A percentile compares a stretch with the other conserved stretches of the same genome.
These are phyloP conservation scores for Kwoniella mangroviensis DNA, from an alignment of 768 basidiomycete species.

Conservation along the genomic window DNA sequence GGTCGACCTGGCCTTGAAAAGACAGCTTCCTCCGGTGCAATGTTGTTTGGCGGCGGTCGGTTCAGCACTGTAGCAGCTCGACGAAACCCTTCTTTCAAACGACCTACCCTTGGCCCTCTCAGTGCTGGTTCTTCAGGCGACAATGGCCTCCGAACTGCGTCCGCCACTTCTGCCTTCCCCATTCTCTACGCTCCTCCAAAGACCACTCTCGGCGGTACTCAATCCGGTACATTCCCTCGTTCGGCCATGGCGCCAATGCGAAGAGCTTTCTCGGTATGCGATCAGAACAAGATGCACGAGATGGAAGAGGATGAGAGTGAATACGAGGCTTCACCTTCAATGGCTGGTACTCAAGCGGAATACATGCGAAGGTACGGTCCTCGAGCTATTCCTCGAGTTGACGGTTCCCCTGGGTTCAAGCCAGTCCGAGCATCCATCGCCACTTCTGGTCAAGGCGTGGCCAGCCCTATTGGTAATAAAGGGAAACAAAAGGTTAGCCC, in stretches of 20 bases:
- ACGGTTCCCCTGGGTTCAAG: constrained; percentile 47
- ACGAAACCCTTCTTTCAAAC: constrained; percentile 46
- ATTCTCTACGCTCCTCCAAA: constrained; percentile 41
- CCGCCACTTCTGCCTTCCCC: constrained; percentile 47
- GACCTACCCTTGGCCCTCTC: constrained; percentile 47
- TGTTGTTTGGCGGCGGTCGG: constrained; percentile 41
- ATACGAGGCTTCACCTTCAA: constrained; percentile 43
- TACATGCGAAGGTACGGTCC: constrained; percentile 36
- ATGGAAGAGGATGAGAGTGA: constrained; percentile 48
- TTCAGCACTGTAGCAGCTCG: constrained; percentile 35
- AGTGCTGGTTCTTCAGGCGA: constrained; percentile 12
- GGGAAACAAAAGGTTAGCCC: constrained; percentile 40
- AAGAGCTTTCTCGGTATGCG: constrained; percentile 56
- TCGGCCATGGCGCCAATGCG: constrained; percentile 48
- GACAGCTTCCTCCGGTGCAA: constrained; percentile 41
- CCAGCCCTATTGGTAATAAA: constrained; percentile 23
- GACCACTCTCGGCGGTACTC: constrained; percentile 13
- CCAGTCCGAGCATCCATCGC: constrained; percentile 34
- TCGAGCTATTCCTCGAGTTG: constrained; percentile 34
- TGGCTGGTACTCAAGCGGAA: constrained; percentile 38
- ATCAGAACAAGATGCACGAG: constrained; percentile 46
- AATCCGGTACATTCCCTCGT: constrained; percentile 39
- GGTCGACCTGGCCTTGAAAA: constrained; percentile 36
- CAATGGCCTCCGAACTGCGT: constrained; percentile 23
- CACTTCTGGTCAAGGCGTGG: constrained; percentile 21